Evolutionary conservation across 2,329 filamentous ascomycete species (phyloP).

Genomic region (Thielaviopsis punctulata): DNA sequence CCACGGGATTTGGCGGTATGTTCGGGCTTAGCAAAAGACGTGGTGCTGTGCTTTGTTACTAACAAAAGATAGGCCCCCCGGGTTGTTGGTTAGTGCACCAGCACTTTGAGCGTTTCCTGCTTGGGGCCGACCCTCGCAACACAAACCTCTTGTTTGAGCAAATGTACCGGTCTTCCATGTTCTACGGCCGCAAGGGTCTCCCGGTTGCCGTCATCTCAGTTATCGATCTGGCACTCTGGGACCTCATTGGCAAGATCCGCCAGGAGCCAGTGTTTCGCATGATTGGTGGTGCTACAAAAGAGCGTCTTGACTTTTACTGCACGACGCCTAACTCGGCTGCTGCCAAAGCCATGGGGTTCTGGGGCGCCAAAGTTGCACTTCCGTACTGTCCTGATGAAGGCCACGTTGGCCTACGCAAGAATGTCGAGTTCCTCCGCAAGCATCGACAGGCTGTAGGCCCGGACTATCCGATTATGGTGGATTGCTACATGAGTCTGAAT

Average conservation of each 20-base stretch:
- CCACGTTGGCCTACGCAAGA: constrained; percentile 64
- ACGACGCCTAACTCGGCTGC: constrained; percentile 71
- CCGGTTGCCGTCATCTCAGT: constrained; percentile 84
- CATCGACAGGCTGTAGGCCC: constrained; percentile 73
- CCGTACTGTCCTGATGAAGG: constrained; percentile 85
- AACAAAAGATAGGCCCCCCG: constrained; percentile 43
- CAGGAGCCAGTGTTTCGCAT: constrained; percentile 89
- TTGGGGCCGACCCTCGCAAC: constrained; percentile 77
- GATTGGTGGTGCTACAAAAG: constrained; percentile 76
- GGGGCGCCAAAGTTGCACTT: constrained; percentile 75
- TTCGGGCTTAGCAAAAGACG: not conserved
- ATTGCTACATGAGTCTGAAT: constrained; percentile 94
- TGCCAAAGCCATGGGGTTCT: constrained; percentile 76
- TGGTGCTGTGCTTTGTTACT: no score
- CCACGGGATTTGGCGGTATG: constrained; percentile 73
- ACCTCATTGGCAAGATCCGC: constrained; percentile 76
- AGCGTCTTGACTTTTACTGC: constrained; percentile 82
- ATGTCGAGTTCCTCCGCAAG: constrained; percentile 72
- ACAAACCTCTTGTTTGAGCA: constrained; percentile 88
- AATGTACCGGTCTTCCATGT: constrained; percentile 93
- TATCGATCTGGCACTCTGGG: constrained; percentile 85
- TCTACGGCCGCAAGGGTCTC: constrained; percentile 86
- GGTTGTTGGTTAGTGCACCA: constrained; percentile 88
- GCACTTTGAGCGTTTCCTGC: constrained; percentile 82
- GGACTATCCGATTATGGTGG: constrained; percentile 84